These are phyloP conservation scores for Erysimum pusillum DNA, from an alignment of 441 rosid species.

Conservation along the genomic window DNA sequence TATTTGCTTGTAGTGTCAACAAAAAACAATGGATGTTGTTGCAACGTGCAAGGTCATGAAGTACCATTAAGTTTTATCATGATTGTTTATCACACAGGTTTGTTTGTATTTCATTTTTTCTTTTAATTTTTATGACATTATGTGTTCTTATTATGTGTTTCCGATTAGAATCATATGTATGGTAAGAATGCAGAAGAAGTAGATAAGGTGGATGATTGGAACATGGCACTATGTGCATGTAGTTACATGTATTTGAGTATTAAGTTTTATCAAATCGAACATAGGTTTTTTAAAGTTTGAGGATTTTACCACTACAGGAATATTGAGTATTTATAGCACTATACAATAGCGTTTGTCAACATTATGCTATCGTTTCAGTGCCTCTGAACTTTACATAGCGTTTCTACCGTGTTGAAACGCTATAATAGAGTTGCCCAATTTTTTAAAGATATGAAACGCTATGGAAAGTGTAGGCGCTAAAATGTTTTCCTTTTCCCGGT, in stretches of 20 bases:
- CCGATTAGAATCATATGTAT: constrained; percentile 54
- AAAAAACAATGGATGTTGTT: constrained; percentile 69
- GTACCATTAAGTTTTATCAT: constrained; percentile 61
- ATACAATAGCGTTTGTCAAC: no score
- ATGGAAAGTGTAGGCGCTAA: no score
- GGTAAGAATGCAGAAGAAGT: constrained; percentile 85
- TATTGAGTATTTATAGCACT: no score
- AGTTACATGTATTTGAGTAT: constrained; percentile 15
- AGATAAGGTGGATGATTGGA: constrained; percentile 60
- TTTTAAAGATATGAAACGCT: no score
- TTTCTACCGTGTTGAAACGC: no score
- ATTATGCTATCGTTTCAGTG: no score
- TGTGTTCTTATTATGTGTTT: neutral
- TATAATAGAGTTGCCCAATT: no score
- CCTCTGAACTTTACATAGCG: no score
- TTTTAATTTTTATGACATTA: neutral
- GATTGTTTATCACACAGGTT: constrained; percentile 83
- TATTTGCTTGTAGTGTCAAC: constrained; percentile 71
- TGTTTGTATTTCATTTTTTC: neutral
- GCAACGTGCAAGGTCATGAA: constrained; percentile 67
- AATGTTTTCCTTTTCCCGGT: no score
- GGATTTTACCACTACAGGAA: no score
- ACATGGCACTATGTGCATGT: constrained; percentile 89
- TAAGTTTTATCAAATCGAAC: constrained; percentile 18
- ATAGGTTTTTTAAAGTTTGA: neutral